Conservation (phyloP, 441 rosid species). For the Arabidopsis lyrata region DNA sequence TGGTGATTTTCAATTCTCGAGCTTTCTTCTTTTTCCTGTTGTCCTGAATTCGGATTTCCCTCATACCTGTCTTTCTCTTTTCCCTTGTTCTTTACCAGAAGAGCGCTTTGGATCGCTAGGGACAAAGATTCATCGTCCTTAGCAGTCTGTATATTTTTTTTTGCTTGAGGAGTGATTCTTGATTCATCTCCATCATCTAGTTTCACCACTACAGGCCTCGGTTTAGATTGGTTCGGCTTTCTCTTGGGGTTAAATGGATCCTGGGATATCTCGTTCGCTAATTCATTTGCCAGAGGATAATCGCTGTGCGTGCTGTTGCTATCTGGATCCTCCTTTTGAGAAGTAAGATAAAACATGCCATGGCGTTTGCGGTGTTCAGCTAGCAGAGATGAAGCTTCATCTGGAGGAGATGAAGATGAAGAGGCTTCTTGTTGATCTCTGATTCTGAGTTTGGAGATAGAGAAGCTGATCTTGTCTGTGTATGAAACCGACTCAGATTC, state of each 20-base stretch:
- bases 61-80: slow-evolving; percentile 70
- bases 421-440: slow-evolving; percentile 62
- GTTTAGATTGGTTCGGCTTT: slow-evolving; percentile 62
- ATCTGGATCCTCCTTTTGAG: slow-evolving; percentile 54
- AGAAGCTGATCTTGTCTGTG: slow-evolving; percentile 52
- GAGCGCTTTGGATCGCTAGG: slow-evolving; percentile 69
- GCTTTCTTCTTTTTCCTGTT: slow-evolving; percentile 52
- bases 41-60: slow-evolving; percentile 47
- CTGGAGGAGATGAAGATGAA: slow-evolving; percentile 30
- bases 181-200: slow-evolving; percentile 70
- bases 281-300: slow-evolving; percentile 78
- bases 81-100: slow-evolving; percentile 55
- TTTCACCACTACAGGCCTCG: slow-evolving; percentile 89
- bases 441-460: slow-evolving; percentile 46
- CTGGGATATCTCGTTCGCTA: slow-evolving; percentile 52
- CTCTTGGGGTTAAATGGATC: slow-evolving; percentile 61
- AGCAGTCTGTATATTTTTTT: slow-evolving; percentile 36
- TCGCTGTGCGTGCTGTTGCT: slow-evolving; percentile 51
- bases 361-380: slow-evolving; percentile 89
- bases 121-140: slow-evolving; percentile 59
- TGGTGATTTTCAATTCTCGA: slow-evolving; percentile 36
- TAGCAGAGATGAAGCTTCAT: slow-evolving; percentile 64
- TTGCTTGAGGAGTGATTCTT: slow-evolving; percentile 45
- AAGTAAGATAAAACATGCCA: slow-evolving; percentile 78
- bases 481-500: slow-evolving; percentile 52